Evolutionary conservation across 1,139 yeast genomes (phyloP), one percentile per base, ranked within the genome.

Genomic region (Yamadazyma siamensis): DNA sequence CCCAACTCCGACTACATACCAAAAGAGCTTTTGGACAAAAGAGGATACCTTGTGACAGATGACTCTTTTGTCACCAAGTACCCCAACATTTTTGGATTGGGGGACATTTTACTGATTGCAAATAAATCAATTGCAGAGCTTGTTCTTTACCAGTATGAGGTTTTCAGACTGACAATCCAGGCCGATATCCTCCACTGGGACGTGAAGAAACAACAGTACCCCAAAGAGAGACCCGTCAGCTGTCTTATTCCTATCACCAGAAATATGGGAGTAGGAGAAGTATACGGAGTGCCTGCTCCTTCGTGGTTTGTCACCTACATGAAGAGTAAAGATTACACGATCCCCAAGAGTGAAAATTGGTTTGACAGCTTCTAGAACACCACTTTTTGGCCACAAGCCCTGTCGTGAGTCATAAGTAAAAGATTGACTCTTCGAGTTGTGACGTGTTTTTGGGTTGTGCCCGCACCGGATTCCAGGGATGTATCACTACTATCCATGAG

Each of bases 181-280:
- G 32, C 28, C 12, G 36, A 31, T 9, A 31, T 50, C 8, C 41
- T 45, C n/a, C 22, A 26, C 2, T 14, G 20, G 10, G 14, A 28
- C 10, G 20, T 15, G 8, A 13, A 18, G 3, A 12, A 21, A 7
- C 13, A 23, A 13, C 24, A 9, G 7, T 23, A 15, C 23, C 22
- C 25, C 5, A 13, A 19, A 15, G 13, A 16, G 4, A 14, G 28
- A 12, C 16, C 28, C 5, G n/a, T 23, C n/a, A 37, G 36, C 4
- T 26, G 42, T 10, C 12, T 52, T 2, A 46, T 56, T 9, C 61
- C 63, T 6, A 46, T 58, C 22, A 52, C 61, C 1, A 49, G 44
- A 26, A 39, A 40, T 3, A 61, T 60, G 23, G 63, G 64, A 13
- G 58, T 56, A 17, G 62, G 60, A 9, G 29, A 43, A 10, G 22